Conservation (phyloP, 2,329 filamentous ascomycete species). For the Xylariaceae sp. region DNA sequence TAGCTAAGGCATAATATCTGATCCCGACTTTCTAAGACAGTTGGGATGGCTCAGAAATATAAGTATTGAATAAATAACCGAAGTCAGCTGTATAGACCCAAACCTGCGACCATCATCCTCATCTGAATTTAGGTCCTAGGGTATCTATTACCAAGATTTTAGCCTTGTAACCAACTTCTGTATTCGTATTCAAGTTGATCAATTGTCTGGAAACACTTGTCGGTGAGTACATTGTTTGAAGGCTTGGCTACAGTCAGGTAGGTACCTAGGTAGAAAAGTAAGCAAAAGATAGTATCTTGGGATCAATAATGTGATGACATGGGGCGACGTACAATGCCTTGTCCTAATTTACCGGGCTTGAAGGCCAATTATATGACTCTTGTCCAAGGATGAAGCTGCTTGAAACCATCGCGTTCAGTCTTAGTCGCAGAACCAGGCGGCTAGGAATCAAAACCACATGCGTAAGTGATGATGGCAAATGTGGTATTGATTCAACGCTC, state of each 20-base stretch:
- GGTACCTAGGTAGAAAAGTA: not conserved
- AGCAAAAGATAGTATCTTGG: not conserved
- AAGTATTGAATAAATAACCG: not conserved
- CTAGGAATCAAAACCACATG: not conserved
- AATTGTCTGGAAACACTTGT: not conserved
- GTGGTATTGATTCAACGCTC: not conserved
- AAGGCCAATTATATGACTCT: not conserved
- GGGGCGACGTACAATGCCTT: not conserved
- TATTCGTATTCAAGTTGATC: not conserved
- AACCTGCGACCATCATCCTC: not conserved
- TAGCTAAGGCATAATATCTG: too few species aligned
- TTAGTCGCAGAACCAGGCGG: not conserved
- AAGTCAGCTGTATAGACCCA: not conserved
- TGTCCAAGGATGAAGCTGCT: not conserved
- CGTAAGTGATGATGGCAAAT: not conserved
- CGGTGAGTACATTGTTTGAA: not conserved
- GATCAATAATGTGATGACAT: not conserved
- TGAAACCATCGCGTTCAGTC: not conserved
- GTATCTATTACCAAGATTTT: not conserved
- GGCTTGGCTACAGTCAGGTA: not conserved
- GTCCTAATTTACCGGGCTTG: not conserved
- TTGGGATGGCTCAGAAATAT: too few species aligned
- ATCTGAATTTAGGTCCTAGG: not conserved
- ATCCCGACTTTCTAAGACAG: too few species aligned
- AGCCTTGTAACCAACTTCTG: not conserved